Evolutionary conservation across 768 basidiomycete genomes (phyloP).

Genomic region (Auriscalpium microsporum): DNA sequence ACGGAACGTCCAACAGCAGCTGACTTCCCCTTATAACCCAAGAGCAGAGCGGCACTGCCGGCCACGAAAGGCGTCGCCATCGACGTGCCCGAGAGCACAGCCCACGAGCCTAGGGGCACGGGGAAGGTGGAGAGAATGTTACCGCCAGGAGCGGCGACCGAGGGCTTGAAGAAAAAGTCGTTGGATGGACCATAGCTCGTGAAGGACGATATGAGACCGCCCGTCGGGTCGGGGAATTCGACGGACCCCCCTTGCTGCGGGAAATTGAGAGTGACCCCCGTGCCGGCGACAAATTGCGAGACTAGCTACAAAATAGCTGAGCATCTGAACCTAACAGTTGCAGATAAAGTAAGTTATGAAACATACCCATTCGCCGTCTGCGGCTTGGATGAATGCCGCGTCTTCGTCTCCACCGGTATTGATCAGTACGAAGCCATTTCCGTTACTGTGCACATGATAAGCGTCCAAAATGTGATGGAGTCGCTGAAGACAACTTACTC

Average conservation of each 20-base stretch:
- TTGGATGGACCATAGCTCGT: slow-evolving; percentile 52
- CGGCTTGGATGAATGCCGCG: slow-evolving; percentile 44
- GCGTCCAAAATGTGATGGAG: neutral
- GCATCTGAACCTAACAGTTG: neutral
- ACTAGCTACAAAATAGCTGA: slow-evolving; percentile 31
- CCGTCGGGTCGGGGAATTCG: slow-evolving; percentile 39
- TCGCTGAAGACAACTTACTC: slow-evolving; percentile 31
- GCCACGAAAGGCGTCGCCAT: slow-evolving; percentile 25
- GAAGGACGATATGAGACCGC: slow-evolving; percentile 49
- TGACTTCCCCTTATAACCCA: neutral
- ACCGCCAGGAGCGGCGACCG: slow-evolving; percentile 45
- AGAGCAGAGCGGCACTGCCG: slow-evolving; percentile 6
- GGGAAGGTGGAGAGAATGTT: slow-evolving; percentile 42
- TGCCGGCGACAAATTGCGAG: slow-evolving; percentile 38
- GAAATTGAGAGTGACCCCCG: slow-evolving; percentile 35
- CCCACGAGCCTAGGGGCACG: slow-evolving; percentile 31
- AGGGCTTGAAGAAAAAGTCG: slow-evolving; percentile 50
- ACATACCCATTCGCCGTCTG: slow-evolving; percentile 48
- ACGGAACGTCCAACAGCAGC: neutral
- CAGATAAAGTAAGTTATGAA: neutral
- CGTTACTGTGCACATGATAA: slow-evolving; percentile 31
- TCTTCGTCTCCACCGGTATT: slow-evolving; percentile 35
- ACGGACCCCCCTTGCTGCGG: slow-evolving; percentile 35
- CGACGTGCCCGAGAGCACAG: slow-evolving; percentile 35
- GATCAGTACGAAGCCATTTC: slow-evolving; percentile 36